These are phyloP conservation scores for slime mould (Dictyostelium discoideum) DNA, from an alignment of 78 protist genomes.

Conservation along the genomic window DNA sequence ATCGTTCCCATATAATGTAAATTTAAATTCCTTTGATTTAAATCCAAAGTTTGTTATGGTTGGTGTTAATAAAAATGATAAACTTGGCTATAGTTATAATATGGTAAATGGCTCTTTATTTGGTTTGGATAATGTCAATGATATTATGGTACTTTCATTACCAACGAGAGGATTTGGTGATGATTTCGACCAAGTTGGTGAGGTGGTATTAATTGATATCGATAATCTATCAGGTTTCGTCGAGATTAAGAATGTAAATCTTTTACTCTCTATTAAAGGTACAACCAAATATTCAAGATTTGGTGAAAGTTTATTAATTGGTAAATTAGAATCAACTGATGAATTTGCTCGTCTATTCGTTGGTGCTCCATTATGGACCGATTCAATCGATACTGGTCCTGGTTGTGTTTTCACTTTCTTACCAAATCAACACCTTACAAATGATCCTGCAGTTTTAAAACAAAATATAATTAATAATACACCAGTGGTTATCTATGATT, in stretches of 20 bases:
- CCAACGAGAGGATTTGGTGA: conserved; percentile 39
- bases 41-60: background rate
- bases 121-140: background rate
- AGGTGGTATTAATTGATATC: conserved; percentile 19
- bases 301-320: conserved; percentile 31
- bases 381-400: conserved; percentile 24
- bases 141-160: background rate
- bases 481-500: background rate
- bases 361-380: conserved; percentile 70
- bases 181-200: conserved; percentile 44
- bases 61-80: conserved; percentile 36
- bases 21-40: background rate
- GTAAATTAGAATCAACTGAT: background rate
- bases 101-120: conserved; percentile 2
- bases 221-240: background rate
- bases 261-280: background rate
- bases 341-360: conserved; percentile 11
- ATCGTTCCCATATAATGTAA: background rate
- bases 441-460: background rate
- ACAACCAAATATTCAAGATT: conserved; percentile 18
- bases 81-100: conserved; percentile 47
- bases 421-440: background rate
- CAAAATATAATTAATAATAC: background rate
- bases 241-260: background rate
- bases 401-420: conserved; percentile 31